Evolutionary conservation across 2,329 filamentous ascomycete genomes (phyloP).

Genomic region (Colletotrichum limetticola): DNA sequence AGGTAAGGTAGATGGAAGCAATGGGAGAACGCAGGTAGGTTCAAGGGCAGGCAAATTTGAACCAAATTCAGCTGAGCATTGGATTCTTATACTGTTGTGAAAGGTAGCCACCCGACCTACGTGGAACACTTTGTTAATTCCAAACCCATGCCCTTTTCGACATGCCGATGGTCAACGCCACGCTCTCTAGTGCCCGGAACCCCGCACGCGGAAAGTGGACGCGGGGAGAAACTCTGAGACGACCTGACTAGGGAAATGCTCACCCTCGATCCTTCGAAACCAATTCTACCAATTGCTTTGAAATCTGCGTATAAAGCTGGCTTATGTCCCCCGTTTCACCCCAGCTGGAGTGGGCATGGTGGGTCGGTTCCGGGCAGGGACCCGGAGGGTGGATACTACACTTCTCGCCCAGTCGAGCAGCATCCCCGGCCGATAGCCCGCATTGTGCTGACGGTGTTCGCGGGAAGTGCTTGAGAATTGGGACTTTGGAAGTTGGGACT

Average conservation of each 20-base stretch:
- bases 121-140: not conserved
- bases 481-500: not conserved
- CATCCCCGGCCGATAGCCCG: conserved; percentile 3
- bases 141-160: conserved; percentile 22
- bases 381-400: conserved; percentile 4
- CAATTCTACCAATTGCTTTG: conserved; percentile 8
- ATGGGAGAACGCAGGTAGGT: not conserved
- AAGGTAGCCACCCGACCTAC: conserved; percentile 11
- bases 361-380: conserved; percentile 3
- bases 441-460: not conserved
- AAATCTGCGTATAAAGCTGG: conserved; percentile 4
- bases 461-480: not conserved
- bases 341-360: not conserved
- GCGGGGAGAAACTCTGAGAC: conserved; percentile 16
- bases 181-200: conserved; percentile 25
- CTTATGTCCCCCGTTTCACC: not conserved
- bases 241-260: not conserved
- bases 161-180: conserved; percentile 26
- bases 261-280: not conserved
- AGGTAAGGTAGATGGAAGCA: no score
- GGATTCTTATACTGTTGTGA: conserved; percentile 15
- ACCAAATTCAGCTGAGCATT: not conserved
- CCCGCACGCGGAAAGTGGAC: conserved; percentile 33
- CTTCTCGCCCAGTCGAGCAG: not conserved
- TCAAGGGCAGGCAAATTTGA: not conserved